Base-by-base conservation (phyloP, 2,329 filamentous ascomycete genomes). In the Paecilomyces fulvus region DNA sequence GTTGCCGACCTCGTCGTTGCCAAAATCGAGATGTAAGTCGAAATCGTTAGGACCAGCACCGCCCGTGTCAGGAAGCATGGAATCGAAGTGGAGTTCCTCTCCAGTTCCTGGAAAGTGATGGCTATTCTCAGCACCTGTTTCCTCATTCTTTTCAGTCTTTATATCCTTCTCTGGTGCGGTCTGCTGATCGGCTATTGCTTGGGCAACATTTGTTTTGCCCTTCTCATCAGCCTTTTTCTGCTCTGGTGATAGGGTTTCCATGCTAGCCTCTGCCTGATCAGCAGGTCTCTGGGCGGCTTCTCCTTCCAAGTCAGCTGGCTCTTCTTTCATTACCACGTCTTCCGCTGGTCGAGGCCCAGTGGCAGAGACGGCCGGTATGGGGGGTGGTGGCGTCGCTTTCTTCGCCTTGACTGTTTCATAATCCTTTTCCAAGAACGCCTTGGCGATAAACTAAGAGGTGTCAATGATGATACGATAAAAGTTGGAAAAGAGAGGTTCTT, bases 391-490 rank as follows among this genome's bases (percentile, higher is more conserved):
- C n/a, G 63, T 63, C 21, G 63, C 58, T 52, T 69, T 72, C 25
- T 62, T 67, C 4, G 69, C 69, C 56, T 65, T 65, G 46, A 73
- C 61, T 17, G 64, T 66, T 49, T 74, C 69, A 53, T 75, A 75
- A 54, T 76, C 73, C 56, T 64, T 69, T 63, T 76, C 73, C 14
- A 76, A 60, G 52, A 74, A 72, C 1, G 73, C 69, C 59, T 76
- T 76, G 30, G 73, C 73, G 49, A 75, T 71, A 51, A 74, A 74
- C 73, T 75, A 57, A 37, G 30, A 23, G 23, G 33, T 20, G 28
- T 23, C 12, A 53, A 21, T 30, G 25, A 30, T 30, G 28, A 46
- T 30, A 55, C 30, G 31, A 48, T 52, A 21, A 30, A 9, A 25
- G 10, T 46, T 51, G 17, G 23, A 23, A 28, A 30, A 43, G 43